Evolutionary conservation across 176 grass and related monocot species (phyloP), one percentile per base, ranked within the genome.

Genomic region (Zoysia japonica): DNA sequence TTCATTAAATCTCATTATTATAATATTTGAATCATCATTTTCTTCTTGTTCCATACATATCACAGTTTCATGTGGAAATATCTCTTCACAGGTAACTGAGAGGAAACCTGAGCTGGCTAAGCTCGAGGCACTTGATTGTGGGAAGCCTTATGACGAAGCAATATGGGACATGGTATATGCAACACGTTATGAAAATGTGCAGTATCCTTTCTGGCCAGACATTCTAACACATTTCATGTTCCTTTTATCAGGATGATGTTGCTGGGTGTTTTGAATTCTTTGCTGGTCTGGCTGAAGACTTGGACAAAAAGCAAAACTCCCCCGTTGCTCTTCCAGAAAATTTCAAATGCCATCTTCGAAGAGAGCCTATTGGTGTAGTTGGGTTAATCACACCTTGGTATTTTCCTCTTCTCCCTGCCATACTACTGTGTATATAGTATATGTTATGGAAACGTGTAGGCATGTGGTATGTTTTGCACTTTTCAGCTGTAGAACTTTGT

Each of bases 91-190:
- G 96, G 86, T 95, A 89, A 75, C 65, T n/a, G 92, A 99, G 84
- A 87, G 78, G 86, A 99, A 99, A 84, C 45, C 90, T 67, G 92
- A 95, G 38, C 66, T 99, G 38, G 86, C 96, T 79, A 95, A 85
- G 85, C 73, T 99, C 68, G 96, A 95, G 78, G 47, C 86, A 47
- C 85, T 99, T 79, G 92, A 95, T 68, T 91, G 88, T 71, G 96
- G 96, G 74, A 99, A 99, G 85, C 96, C 96, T 95, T 70, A 89
- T 45, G 96, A 95, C 76, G 96, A 99, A 99, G 84, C 96, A 46
- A 86, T 84, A 79, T 99, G 96, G 96, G 92, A 99, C 75, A 95
- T 99, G 80, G 96, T 95, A 93, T 51, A 39, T 11, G 57, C 69
- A 10, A 40, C 69, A 67, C 39, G n/a, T 71, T 67, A 28, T 80